These are phyloP conservation scores for Carex sylvatica DNA, from an alignment of 202 grass and related monocot genomes.

Conservation along the genomic window DNA sequence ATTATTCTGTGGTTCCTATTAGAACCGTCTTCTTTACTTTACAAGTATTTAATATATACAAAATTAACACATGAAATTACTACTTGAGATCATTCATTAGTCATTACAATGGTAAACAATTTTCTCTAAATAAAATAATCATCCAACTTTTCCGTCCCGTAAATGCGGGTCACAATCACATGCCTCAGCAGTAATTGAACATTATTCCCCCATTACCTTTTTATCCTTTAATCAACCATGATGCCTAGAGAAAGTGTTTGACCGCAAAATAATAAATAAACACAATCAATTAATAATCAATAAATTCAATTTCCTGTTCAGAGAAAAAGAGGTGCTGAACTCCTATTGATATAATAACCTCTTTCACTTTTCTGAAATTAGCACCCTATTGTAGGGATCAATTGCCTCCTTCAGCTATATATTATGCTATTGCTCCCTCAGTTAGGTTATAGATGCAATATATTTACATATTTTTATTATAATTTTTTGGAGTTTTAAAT, in stretches of 20 bases:
- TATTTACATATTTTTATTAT: too few relatives aligned
- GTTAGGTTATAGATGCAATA: slow-evolving; percentile 21
- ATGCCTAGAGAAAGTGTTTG: slow-evolving; percentile 36
- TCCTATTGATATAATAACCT: neutral
- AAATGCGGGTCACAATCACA: slow-evolving; percentile 31
- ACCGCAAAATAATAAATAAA: neutral
- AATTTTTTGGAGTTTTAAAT: too few relatives aligned
- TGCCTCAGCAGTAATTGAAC: slow-evolving; percentile 40
- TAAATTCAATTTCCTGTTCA: neutral
- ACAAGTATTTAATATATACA: neutral
- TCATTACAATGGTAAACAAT: neutral
- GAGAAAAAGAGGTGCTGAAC: neutral
- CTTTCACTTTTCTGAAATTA: neutral
- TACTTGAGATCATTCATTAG: neutral
- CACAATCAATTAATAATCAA: neutral
- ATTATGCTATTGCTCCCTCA: neutral
- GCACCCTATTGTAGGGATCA: neutral
- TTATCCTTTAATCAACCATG: slow-evolving; percentile 34
- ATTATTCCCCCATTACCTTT: slow-evolving; percentile 9
- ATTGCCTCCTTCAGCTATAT: neutral
- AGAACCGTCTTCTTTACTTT: neutral
- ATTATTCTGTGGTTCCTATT: neutral
- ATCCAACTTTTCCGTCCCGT: neutral
- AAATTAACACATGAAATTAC: neutral
- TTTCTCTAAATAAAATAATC: slow-evolving; percentile 15